Evolutionary conservation across 2,329 filamentous ascomycete species (phyloP).

Genomic region (Talaromyces funiculosus): DNA sequence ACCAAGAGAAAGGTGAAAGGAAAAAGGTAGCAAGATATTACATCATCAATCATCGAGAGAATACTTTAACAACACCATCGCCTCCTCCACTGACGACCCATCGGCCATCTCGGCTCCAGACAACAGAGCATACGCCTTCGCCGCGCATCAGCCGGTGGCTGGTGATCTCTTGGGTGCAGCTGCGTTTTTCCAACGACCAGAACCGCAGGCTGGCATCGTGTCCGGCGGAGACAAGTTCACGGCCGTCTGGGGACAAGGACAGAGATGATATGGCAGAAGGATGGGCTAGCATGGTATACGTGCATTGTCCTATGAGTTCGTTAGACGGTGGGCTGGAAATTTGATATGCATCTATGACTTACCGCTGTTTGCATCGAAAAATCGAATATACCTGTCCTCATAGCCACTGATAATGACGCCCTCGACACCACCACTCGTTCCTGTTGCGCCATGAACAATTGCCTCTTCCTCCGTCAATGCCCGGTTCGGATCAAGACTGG

Average conservation of each 20-base stretch:
- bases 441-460: conserved; percentile 73
- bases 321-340: not conserved
- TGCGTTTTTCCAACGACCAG: conserved; percentile 94
- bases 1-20: not conserved
- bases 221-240: conserved; percentile 89
- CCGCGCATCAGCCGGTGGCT: conserved; percentile 90
- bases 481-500: conserved; percentile 57
- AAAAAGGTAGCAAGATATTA: not conserved
- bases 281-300: conserved; percentile 97
- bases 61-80: conserved; percentile 94
- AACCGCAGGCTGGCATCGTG: conserved; percentile 94
- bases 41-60: conserved; percentile 37
- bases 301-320: conserved; percentile 76
- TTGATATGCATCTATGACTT: conserved; percentile 41
- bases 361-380: conserved; percentile 99
- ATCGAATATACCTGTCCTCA: conserved; percentile 90
- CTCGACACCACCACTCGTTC: conserved; percentile 74
- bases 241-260: conserved; percentile 85
- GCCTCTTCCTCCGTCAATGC: conserved; percentile 62
- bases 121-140: conserved; percentile 87
- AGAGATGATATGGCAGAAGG: conserved; percentile 87
- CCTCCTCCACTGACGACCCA: conserved; percentile 94
- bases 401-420: conserved; percentile 94
- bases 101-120: conserved; percentile 91
- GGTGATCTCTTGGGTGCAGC: conserved; percentile 92